A percentile compares a stretch with the other conserved stretches of the same genome.
phyloP scores from a whole-genome alignment of 352 stramenopile species.

The Detonula confervacea region DNA sequence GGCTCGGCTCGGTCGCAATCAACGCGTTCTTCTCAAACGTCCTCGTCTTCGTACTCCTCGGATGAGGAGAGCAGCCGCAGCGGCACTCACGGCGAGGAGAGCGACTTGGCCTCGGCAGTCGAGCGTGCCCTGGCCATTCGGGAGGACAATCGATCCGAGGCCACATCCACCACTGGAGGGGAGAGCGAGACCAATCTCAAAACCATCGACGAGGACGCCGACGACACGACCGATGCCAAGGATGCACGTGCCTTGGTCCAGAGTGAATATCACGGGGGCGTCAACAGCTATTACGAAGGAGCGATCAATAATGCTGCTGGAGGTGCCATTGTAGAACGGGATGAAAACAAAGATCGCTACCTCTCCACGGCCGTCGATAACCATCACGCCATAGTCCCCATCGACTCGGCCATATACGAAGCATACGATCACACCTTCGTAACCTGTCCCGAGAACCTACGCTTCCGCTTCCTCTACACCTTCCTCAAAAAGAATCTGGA shows the following conservation, averaged over 20 bases:
- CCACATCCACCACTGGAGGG: neutral
- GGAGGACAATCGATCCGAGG: neutral
- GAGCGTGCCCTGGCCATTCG: conserved; percentile 1
- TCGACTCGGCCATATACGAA: conserved; percentile 39
- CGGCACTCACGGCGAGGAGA: too few relatives aligned
- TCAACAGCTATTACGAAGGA: neutral
- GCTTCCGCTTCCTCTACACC: conserved; percentile 98
- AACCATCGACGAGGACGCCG: too few relatives aligned
- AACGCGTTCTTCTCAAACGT: neutral
- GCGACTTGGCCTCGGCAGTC: conserved; percentile 1
- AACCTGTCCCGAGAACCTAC: conserved; percentile 60
- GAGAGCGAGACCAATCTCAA: too few relatives aligned
- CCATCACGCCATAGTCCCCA: conserved; percentile 35
- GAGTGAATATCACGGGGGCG: neutral
- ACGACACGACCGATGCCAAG: neutral
- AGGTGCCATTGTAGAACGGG: neutral
- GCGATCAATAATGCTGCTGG: neutral
- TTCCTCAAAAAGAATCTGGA: conserved; percentile 99
- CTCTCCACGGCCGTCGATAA: conserved; percentile 47
- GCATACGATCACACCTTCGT: conserved; percentile 57
- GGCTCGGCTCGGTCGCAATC: neutral
- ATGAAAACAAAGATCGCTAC: conserved; percentile 7
- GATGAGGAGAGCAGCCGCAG: neutral
- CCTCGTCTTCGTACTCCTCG: neutral
- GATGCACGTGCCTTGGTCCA: conserved; percentile 1